A percentile compares a stretch with the other conserved stretches of the same genome.
Evolutionary conservation across 352 stramenopile genomes (phyloP).

Genomic region (Pythium diclinum): DNA sequence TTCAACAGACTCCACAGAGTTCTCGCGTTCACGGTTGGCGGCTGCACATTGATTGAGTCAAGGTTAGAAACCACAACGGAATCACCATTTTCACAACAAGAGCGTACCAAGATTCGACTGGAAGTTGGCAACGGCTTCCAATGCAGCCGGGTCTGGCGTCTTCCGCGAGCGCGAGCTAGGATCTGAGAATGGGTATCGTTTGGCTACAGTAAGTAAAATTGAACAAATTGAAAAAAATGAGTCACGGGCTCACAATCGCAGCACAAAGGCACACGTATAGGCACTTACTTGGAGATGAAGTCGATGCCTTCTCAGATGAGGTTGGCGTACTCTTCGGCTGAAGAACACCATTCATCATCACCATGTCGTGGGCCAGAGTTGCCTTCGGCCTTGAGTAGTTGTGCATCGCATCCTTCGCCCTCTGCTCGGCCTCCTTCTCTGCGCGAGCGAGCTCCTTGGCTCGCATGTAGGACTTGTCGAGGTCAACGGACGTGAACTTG

Average conservation of each 20-base stretch:
- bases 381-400: no score
- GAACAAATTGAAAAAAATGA: not conserved
- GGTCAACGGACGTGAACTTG: constrained; percentile 48
- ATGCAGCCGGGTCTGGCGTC: constrained; percentile 37
- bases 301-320: constrained; percentile 4
- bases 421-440: constrained; percentile 53
- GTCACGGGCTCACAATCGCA: not conserved
- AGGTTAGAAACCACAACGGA: not conserved
- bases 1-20: constrained; percentile 26
- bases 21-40: constrained; percentile 27
- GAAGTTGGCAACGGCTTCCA: constrained; percentile 52
- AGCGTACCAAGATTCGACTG: constrained; percentile 51
- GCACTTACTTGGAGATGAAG: constrained; percentile 12
- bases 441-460: constrained; percentile 47
- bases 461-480: constrained; percentile 51
- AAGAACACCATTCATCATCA: constrained; percentile 63
- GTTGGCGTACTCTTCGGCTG: constrained; percentile 34
- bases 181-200: constrained; percentile 67
- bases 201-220: constrained; percentile 24
- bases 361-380: constrained; percentile 33
- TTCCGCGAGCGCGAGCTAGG: constrained; percentile 28
- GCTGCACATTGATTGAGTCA: constrained; percentile 14
- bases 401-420: constrained; percentile 37
- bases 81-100: not conserved
- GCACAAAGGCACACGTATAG: not conserved